Evolutionary conservation across 768 basidiomycete species (phyloP), one percentile per base, ranked within the genome.

Genomic region (Podaxis mareebaensis): DNA sequence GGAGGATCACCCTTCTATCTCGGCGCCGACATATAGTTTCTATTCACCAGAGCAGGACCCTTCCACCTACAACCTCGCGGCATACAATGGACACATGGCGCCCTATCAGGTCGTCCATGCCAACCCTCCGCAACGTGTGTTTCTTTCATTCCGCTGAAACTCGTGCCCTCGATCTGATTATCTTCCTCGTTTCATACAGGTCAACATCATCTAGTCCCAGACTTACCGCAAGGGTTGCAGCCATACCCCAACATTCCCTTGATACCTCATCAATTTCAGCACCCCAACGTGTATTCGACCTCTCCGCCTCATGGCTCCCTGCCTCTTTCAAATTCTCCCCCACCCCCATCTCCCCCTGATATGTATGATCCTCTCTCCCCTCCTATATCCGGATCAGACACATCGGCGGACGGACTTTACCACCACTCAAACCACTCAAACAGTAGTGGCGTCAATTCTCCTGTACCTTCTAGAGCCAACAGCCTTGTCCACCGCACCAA

Each of bases 341-440:
- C 91, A 72, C 87, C 87, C 70, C 85, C 88, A 68, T 89, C 89
- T 66, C 85, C 90, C 53, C 58, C 59, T 76, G 84, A 88, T 79
- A 84, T 90, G 78, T 92, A 93, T 77, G 90, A 91, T 79, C 88
- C 91, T 74, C 79, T 92, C 70, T 92, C 91, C 61, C 92, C 92
- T 74, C 90, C 89, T 78, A 81, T 92, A 73, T 93, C 91, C 81
- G 91, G 91, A 79, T 93, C 92, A 79, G 92, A 93, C 78, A 91
- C 90, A 74, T 93, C 92, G 72, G 90, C 82, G 69, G 91, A 92
- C 84, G 90, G 89, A 71, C 75, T 88, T 64, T 88, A 92, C 82
- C 88, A 90, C 79, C 84, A 85, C 72, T 90, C 90, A 66, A 91
- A 91, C 79, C 85, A 85, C 71, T 90, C 90, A 65, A 91, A 91